Base-by-base conservation (phyloP, 441 rosid genomes). In the Populus hybrid region DNA sequence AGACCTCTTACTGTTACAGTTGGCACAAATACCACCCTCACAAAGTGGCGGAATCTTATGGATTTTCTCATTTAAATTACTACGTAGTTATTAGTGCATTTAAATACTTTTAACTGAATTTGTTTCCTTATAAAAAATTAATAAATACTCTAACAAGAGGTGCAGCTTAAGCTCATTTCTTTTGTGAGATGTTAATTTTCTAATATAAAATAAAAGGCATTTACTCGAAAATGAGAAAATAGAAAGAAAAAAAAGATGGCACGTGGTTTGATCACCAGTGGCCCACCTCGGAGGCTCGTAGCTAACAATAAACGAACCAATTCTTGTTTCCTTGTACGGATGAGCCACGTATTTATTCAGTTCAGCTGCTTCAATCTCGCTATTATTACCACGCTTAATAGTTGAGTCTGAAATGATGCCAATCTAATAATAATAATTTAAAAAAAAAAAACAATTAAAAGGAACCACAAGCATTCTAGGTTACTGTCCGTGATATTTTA, bases 41-140 rank as follows among this genome's bases (percentile, higher is more conserved):
- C 6, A 14, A 6, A 61, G 21, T 10, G 7, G 68, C 68, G 6
- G 68, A 64, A 21, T 64, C 68, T 21, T 24, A 21, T 64, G 68
- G 12, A 64, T 21, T 23, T 64, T 64, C 23, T 5, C 10, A 6
- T 4, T 23, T 2, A 23, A 21, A 23, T 3, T 24, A 23, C 14
- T 23, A 2, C 26, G 31, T 29, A 29, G 31, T 65, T 9, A 7
- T 16, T 12, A 12, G 2, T 24, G 4, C 33, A 21, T 21, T 3
- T 9, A 24, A 5, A 7, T 23, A 6, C 11, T 20, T 16, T 12
- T 9, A 56, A 12, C n/a, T 56, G 9, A 4, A 56, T 1, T 56
- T 56, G 16, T 56, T 12, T 56, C n/a, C 9, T 20, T 56, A 83
- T 65, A 80, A 38, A 78, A 66, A 45, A 74, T 3, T 29, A 29